phyloP scores from a whole-genome alignment of 371 early-diverging fungal genomes.

The Actinomucor elegans region DNA sequence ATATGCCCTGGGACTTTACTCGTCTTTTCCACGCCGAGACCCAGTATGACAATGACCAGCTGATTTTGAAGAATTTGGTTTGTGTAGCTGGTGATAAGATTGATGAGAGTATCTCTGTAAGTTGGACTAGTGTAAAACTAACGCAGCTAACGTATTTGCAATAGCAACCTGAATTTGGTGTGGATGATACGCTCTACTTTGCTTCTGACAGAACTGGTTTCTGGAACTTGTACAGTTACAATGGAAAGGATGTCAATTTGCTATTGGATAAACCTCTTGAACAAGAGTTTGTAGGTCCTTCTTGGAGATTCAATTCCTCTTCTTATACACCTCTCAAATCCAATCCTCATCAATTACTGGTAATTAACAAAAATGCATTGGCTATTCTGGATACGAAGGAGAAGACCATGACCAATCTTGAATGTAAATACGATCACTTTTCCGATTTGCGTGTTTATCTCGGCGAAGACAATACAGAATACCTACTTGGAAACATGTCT shows the following conservation, averaged over 20 bases:
- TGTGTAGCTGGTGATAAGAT: conserved; percentile 48
- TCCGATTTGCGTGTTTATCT: conserved; percentile 30
- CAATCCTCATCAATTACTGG: conserved; percentile 40
- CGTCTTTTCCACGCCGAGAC: conserved; percentile 50
- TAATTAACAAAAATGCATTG: conserved; percentile 41
- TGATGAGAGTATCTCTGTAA: conserved; percentile 56
- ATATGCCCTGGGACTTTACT: conserved; percentile 82
- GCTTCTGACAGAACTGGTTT: conserved; percentile 69
- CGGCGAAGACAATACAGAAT: conserved; percentile 25
- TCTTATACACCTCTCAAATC: conserved; percentile 46
- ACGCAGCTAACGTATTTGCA: background rate
- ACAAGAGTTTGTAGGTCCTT: conserved; percentile 60
- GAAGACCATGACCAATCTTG: conserved; percentile 42
- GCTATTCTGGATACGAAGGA: conserved; percentile 49
- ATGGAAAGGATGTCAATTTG: conserved; percentile 26
- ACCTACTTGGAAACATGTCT: conserved; percentile 31
- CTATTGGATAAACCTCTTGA: conserved; percentile 49
- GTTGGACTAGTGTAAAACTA: background rate
- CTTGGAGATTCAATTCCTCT: conserved; percentile 38
- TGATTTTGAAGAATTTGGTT: conserved; percentile 19
- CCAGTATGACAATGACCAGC: conserved; percentile 7
- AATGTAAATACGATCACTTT: conserved; percentile 36
- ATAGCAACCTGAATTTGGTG: conserved; percentile 64
- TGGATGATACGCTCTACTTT: conserved; percentile 61
- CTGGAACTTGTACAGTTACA: conserved; percentile 68